A percentile compares a stretch with the other conserved stretches of the same genome.
Conservation (phyloP, 139 green algal genomes). For the Diplosphaera chodatii region DNA sequence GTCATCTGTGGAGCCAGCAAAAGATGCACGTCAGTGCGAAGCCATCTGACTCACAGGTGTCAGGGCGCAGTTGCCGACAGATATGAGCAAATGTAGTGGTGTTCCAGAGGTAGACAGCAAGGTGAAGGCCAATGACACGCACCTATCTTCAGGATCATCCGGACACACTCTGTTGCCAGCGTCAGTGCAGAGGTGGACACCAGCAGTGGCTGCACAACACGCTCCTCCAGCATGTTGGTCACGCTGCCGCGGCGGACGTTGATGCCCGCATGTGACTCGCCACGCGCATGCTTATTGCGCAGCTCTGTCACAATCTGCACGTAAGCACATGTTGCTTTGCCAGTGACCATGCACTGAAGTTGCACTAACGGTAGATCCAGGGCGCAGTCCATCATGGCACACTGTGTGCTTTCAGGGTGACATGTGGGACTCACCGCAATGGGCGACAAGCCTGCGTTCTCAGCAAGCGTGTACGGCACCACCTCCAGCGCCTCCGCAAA, state of each 20-base stretch:
- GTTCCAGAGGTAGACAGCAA: no score
- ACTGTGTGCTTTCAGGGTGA: background rate
- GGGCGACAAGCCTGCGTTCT: conserved; percentile 97
- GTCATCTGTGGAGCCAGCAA: no score
- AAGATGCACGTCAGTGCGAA: no score
- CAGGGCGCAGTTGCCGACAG: no score
- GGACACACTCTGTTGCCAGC: conserved; percentile 89
- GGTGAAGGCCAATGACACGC: no score
- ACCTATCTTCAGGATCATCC: conserved; percentile 93
- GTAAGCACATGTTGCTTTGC: no score
- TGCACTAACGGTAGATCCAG: no score
- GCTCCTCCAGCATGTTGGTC: conserved; percentile 93
- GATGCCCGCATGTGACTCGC: conserved; percentile 49
- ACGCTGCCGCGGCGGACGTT: conserved; percentile 66
- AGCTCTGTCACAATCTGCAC: conserved; percentile 94
- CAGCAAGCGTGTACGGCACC: conserved; percentile 96
- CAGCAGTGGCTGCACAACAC: conserved; percentile 93
- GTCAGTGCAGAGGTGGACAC: conserved; percentile 83
- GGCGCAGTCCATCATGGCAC: no score
- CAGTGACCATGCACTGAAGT: no score
- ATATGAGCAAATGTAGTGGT: no score
- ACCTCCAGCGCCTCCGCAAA: conserved; percentile 98
- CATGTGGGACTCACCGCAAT: conserved; percentile 51
- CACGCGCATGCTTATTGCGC: conserved; percentile 74
- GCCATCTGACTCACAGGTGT: no score